A percentile compares a stretch with the other conserved stretches of the same genome.
phyloP scores from a whole-genome alignment of 805 yeast species.

The Starmerella khaoyaiensis region DNA sequence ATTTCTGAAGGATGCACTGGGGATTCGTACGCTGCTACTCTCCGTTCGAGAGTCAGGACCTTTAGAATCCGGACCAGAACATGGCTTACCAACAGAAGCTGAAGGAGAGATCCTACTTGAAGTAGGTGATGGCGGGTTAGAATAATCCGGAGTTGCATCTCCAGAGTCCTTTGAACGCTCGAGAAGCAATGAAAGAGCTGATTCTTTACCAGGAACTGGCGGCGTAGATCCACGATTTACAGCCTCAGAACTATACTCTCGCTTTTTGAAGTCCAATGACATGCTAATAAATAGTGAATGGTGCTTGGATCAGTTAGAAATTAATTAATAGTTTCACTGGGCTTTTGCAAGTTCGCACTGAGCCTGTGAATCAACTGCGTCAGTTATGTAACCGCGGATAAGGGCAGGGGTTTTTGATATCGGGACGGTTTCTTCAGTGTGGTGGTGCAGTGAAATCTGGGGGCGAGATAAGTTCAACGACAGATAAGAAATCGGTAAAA shows the following conservation, averaged over 20 bases:
- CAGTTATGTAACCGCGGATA: constrained; percentile 8
- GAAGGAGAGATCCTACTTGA: background rate
- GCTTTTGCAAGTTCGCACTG: no score
- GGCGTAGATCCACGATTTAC: background rate
- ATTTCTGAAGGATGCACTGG: constrained; percentile 15
- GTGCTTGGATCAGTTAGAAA: constrained; percentile 1
- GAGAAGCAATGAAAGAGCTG: constrained; percentile 21
- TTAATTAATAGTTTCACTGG: no score
- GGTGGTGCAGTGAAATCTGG: no score
- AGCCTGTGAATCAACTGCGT: background rate
- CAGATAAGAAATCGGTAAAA: no score
- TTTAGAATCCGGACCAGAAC: background rate
- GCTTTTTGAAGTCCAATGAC: constrained; percentile 17
- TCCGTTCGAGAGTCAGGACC: constrained; percentile 3
- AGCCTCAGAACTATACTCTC: constrained; percentile 11
- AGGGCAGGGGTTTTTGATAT: constrained; percentile 2
- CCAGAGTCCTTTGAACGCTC: constrained; percentile 13
- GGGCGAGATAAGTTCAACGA: no score
- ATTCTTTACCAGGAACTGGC: constrained; percentile 10
- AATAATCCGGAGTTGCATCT: background rate
- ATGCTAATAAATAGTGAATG: constrained; percentile 1
- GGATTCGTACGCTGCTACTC: constrained; percentile 12
- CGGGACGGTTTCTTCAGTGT: no score
- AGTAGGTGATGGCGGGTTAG: constrained; percentile 2
- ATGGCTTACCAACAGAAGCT: background rate